These are phyloP conservation scores for Tephrocybe sp. DNA, from an alignment of 768 basidiomycete species.

Conservation along the genomic window DNA sequence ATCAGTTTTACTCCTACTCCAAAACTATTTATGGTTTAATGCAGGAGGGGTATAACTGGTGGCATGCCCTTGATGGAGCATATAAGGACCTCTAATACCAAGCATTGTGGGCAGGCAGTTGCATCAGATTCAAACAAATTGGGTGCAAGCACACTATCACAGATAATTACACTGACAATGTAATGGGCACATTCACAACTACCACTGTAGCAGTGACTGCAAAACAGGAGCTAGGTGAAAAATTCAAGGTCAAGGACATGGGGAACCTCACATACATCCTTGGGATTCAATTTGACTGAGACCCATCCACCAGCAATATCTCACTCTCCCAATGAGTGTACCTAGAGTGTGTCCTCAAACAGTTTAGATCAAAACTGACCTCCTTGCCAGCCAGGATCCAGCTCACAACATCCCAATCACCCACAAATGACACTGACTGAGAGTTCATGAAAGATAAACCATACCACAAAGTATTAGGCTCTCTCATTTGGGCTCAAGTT, in stretches of 20 bases:
- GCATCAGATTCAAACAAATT: slow-evolving; percentile 7
- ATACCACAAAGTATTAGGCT: neutral
- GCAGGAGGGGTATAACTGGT: slow-evolving; percentile 22
- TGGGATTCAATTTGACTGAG: neutral
- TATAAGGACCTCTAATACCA: slow-evolving; percentile 13
- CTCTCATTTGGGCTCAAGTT: neutral
- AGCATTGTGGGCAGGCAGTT: slow-evolving; percentile 18
- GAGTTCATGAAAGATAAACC: too few relatives aligned
- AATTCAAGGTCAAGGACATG: neutral
- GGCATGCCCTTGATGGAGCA: slow-evolving; percentile 5
- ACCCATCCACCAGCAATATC: neutral
- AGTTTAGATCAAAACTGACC: too few relatives aligned
- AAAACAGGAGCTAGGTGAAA: neutral
- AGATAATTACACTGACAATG: slow-evolving; percentile 17
- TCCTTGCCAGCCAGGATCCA: too few relatives aligned
- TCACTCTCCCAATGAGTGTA: too few relatives aligned
- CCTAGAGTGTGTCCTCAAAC: too few relatives aligned
- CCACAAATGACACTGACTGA: too few relatives aligned
- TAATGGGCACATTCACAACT: slow-evolving; percentile 13
- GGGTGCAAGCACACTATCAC: slow-evolving; percentile 15
- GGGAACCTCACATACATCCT: neutral
- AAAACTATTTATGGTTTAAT: slow-evolving; percentile 24
- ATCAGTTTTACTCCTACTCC: slow-evolving; percentile 21
- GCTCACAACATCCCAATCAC: too few relatives aligned
- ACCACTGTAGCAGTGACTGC: neutral